Base-by-base conservation (phyloP, 2,329 filamentous ascomycete species). In the Penicillium sp. region DNA sequence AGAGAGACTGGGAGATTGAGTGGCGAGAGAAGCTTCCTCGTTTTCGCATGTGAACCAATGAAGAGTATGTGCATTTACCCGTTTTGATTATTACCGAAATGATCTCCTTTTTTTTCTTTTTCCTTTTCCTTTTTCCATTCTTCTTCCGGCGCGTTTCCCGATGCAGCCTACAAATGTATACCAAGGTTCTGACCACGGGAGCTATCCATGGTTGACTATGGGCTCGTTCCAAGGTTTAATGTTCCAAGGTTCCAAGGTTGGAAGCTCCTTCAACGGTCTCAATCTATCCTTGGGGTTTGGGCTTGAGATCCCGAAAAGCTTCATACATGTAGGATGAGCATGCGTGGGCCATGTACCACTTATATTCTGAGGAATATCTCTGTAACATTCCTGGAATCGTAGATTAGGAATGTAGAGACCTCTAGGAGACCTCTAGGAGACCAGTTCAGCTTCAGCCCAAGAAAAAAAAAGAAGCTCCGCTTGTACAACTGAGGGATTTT, bases 31-130 rank as follows among this genome's bases (percentile, higher is more conserved):
- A 38, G 50, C 50, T 46, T 53, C 40, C 43, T 21, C 25, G 19
- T 35, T 43, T 37, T 53, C 31, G 41, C 50, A 54, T 54, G 40
- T 53, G 50, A 37, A n/a, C 27, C 38, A 51, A 45, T 52, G 19
- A 21, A 17, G 23, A 29, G 54, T 35, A 27, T 45, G 60, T 66
- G 62, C 65, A 67, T 65, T 67, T 66, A 58, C 65, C 63, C 60
- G 53, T 66, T 67, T 66, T 29, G 59, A 57, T 47, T 43, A 37
- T 55, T 56, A 41, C 47, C 46, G 52, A 42, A 15, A 35, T 33
- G 19, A 43, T 43, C 29, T 42, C 17, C 25, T 31, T 12, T 13
- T 31, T 33, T 13, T 25, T 13, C 1, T 3, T 33, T 13, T 21
- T 25, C 1, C 3, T 15, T 31, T 40, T 43, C n/a, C 15, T 10